phyloP scores from a whole-genome alignment of 2,329 filamentous ascomycete genomes.

The Geosmithia morbida region DNA sequence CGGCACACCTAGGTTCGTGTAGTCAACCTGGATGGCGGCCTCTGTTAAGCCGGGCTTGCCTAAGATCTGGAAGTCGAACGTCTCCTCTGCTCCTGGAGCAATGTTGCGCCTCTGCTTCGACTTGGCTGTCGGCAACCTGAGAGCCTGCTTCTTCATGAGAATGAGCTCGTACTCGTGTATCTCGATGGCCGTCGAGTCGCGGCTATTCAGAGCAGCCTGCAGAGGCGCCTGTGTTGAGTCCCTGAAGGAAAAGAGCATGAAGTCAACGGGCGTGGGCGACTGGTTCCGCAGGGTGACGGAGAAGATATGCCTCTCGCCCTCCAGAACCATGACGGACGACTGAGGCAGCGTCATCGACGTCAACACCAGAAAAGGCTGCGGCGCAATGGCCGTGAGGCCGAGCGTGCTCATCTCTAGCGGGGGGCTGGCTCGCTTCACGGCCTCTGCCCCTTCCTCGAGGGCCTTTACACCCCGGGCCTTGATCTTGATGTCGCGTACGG shows the following conservation, averaged over 20 bases:
- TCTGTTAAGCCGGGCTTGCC: conserved; percentile 75
- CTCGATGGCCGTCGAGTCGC: conserved; percentile 65
- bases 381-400: conserved; percentile 59
- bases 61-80: conserved; percentile 71
- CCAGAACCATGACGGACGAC: conserved; percentile 79
- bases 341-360: conserved; percentile 68
- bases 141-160: conserved; percentile 57
- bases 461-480: conserved; percentile 58
- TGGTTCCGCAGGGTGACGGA: conserved; percentile 68
- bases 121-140: conserved; percentile 38
- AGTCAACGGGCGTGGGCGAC: conserved; percentile 63
- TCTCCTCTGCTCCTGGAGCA: conserved; percentile 48
- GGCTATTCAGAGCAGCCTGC: conserved; percentile 58
- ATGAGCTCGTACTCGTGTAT: conserved; percentile 78
- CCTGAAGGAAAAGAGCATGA: conserved; percentile 77
- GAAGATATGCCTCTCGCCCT: conserved; percentile 72
- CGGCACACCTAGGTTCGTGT: conserved; percentile 62
- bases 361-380: conserved; percentile 64
- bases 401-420: conserved; percentile 35
- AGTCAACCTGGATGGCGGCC: conserved; percentile 72
- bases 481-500: conserved; percentile 54
- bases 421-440: conserved; percentile 15
- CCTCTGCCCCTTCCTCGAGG: conserved; percentile 30
- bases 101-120: conserved; percentile 39
- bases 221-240: conserved; percentile 73